These are phyloP conservation scores for Jackrogersella minutella DNA, from an alignment of 495 filamentous ascomycete species.

Conservation along the genomic window DNA sequence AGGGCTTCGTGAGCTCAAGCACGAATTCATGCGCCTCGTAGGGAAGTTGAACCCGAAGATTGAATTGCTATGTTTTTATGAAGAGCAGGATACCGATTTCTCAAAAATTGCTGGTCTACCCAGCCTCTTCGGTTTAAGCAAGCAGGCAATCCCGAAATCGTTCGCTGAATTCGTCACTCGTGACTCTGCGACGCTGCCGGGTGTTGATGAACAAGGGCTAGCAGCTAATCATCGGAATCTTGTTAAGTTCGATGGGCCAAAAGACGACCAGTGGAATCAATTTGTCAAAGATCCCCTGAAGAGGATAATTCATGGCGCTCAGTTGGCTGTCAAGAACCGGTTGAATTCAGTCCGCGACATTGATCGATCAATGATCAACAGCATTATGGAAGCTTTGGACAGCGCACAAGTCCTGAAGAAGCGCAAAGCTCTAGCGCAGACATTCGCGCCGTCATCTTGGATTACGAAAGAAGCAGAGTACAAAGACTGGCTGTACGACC, in stretches of 20 bases:
- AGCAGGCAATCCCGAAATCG: conserved; percentile 36
- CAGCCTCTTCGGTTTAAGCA: conserved; percentile 36
- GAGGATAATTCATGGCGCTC: conserved; percentile 45
- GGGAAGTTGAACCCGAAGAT: conserved; percentile 43
- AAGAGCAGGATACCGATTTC: conserved; percentile 46
- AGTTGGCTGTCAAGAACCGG: conserved; percentile 45
- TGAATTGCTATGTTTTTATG: conserved; percentile 44
- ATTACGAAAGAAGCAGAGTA: conserved; percentile 46
- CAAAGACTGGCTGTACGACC: conserved; percentile 41
- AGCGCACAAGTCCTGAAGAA: conserved; percentile 40
- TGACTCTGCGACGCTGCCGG: conserved; percentile 47
- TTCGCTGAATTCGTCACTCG: conserved; percentile 45
- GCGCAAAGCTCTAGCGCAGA: conserved; percentile 39
- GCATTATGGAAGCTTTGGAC: conserved; percentile 41
- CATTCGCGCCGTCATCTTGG: conserved; percentile 46
- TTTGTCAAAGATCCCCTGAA: conserved; percentile 44
- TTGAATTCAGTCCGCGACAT: conserved; percentile 46
- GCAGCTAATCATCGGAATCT: conserved; percentile 47
- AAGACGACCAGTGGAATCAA: conserved; percentile 44
- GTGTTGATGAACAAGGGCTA: conserved; percentile 42
- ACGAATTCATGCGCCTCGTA: conserved; percentile 46
- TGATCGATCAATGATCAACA: conserved; percentile 42
- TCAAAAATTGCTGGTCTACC: conserved; percentile 39
- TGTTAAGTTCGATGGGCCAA: conserved; percentile 47
- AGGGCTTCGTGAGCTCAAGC: conserved; percentile 43